Evolutionary conservation across 768 basidiomycete species (phyloP).

Genomic region (Psilocybe tampanensis): DNA sequence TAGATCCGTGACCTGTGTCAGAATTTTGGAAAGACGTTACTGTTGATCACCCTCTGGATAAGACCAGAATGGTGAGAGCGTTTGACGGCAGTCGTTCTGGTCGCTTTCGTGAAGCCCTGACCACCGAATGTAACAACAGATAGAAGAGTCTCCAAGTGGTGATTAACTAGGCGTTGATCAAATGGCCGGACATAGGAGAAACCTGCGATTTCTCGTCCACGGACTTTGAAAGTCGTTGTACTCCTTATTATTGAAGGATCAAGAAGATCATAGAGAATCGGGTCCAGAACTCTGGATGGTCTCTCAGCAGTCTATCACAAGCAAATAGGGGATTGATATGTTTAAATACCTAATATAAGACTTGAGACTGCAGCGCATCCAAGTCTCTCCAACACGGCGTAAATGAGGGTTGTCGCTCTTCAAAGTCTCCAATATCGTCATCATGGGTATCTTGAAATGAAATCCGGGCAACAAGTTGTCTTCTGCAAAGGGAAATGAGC

Average conservation of each 20-base stretch:
- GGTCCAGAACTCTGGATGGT: conserved; percentile 94
- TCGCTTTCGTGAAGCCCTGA: conserved; percentile 80
- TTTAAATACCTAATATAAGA: conserved; percentile 80
- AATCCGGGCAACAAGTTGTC: conserved; percentile 83
- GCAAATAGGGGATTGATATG: not conserved
- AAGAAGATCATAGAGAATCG: conserved; percentile 76
- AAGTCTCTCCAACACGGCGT: conserved; percentile 86
- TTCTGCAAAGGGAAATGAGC: conserved; percentile 47
- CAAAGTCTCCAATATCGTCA: conserved; percentile 83
- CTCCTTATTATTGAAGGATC: conserved; percentile 66
- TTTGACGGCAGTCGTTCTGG: conserved; percentile 62
- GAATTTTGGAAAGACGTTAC: conserved; percentile 36
- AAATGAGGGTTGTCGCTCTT: conserved; percentile 74
- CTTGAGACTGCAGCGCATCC: conserved; percentile 94
- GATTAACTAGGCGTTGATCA: conserved; percentile 72
- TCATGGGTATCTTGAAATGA: conserved; percentile 81
- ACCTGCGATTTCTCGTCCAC: conserved; percentile 66
- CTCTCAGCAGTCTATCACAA: conserved; percentile 29
- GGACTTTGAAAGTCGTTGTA: conserved; percentile 51
- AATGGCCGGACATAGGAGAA: conserved; percentile 74
- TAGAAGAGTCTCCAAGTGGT: conserved; percentile 78
- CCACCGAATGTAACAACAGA: conserved; percentile 87
- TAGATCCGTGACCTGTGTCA: not conserved
- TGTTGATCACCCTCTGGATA: conserved; percentile 56
- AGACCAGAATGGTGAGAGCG: conserved; percentile 68